Conservation (phyloP, 1,284 basidiomycete species). For the Cystobasidium pallidum region DNA sequence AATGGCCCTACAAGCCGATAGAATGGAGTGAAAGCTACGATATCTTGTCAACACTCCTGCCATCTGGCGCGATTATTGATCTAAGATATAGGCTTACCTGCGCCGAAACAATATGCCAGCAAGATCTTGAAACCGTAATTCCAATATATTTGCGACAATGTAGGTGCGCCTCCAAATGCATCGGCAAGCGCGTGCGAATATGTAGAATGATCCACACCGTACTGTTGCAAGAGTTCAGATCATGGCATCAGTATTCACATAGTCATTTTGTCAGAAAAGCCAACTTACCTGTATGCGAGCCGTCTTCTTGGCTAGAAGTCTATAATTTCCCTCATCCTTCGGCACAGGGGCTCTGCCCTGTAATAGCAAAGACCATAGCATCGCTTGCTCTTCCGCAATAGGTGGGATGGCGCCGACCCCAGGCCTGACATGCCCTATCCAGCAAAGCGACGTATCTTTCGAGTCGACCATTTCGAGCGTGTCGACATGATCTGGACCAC, state of each 20-base stretch:
- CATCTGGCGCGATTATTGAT: background rate
- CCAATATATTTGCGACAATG: constrained; percentile 61
- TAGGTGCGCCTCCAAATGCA: constrained; percentile 66
- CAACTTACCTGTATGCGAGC: constrained; percentile 64
- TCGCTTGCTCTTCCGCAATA: constrained; percentile 68
- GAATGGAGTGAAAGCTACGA: constrained; percentile 64
- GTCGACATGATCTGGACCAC: constrained; percentile 62
- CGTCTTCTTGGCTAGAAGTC: constrained; percentile 63
- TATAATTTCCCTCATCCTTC: constrained; percentile 62
- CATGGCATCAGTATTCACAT: background rate
- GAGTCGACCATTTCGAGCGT: constrained; percentile 63
- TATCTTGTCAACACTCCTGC: constrained; percentile 62
- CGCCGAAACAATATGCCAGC: constrained; percentile 64
- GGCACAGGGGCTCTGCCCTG: constrained; percentile 61
- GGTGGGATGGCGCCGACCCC: constrained; percentile 71
- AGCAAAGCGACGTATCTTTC: constrained; percentile 63
- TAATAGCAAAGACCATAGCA: constrained; percentile 66
- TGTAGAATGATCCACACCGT: constrained; percentile 62
- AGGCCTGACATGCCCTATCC: constrained; percentile 68
- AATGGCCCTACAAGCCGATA: constrained; percentile 67
- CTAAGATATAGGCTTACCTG: constrained; percentile 1
- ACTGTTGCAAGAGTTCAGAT: constrained; percentile 34
- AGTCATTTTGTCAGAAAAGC: background rate
- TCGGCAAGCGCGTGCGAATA: constrained; percentile 67
- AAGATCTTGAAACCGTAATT: constrained; percentile 64